Evolutionary conservation across 2,329 filamentous ascomycete species (phyloP).

Genomic region (Claviceps arundinis): DNA sequence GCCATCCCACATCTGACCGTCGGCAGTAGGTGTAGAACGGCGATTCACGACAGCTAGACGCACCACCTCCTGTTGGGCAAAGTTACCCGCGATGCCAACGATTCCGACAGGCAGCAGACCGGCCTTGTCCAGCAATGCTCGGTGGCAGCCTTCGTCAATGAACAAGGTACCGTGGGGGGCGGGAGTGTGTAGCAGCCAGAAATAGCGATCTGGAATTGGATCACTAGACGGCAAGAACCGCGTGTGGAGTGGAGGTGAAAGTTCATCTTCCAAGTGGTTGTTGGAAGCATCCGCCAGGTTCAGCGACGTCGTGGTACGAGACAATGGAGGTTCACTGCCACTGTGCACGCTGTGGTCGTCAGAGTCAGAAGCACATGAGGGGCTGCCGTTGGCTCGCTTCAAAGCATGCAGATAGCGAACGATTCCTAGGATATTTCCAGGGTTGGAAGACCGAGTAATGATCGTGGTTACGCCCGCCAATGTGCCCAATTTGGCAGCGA

Average conservation of each 20-base stretch:
- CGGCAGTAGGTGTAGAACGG: slow-evolving; percentile 23
- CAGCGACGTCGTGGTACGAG: slow-evolving; percentile 29
- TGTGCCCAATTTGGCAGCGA: slow-evolving; percentile 81
- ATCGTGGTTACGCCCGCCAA: slow-evolving; percentile 92
- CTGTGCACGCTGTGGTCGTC: slow-evolving; percentile 11
- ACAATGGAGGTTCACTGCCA: slow-evolving; percentile 13
- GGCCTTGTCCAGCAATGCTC: slow-evolving; percentile 68
- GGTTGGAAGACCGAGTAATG: slow-evolving; percentile 87
- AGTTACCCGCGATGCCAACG: slow-evolving; percentile 75
- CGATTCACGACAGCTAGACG: slow-evolving; percentile 68
- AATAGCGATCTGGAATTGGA: slow-evolving; percentile 84
- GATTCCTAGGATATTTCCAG: slow-evolving; percentile 81
- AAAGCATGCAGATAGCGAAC: slow-evolving; percentile 59
- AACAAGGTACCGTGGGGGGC: slow-evolving; percentile 82
- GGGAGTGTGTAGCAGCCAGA: slow-evolving; percentile 92
- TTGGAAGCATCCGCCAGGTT: slow-evolving; percentile 18
- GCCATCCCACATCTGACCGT: slow-evolving; percentile 36
- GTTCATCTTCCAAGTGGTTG: slow-evolving; percentile 10
- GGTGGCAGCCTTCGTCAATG: slow-evolving; percentile 81
- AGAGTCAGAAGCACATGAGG: slow-evolving; percentile 4
- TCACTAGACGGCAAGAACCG: slow-evolving; percentile 76
- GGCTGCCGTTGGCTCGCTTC: slow-evolving; percentile 4
- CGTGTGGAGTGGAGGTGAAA: slow-evolving; percentile 56
- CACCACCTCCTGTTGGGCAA: slow-evolving; percentile 87
- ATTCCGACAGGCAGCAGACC: slow-evolving; percentile 85